A percentile compares a stretch with the other conserved stretches of the same genome.
phyloP scores from a whole-genome alignment of 495 filamentous ascomycete genomes.

The Hamigera avellanea region DNA sequence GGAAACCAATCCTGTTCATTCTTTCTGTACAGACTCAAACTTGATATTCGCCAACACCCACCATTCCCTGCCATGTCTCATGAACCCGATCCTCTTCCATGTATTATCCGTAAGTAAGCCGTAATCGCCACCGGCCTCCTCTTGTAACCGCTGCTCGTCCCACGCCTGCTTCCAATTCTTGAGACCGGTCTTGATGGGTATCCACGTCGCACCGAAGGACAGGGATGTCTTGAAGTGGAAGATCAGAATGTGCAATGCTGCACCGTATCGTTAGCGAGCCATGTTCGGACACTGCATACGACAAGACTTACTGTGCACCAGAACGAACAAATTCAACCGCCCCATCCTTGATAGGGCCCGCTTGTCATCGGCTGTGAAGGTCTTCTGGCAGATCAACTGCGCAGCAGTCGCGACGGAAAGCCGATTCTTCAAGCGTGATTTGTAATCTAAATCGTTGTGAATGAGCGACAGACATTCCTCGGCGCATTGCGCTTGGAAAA shows the following conservation, averaged over 20 bases:
- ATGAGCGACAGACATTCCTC: no score
- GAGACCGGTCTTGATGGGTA: neutral
- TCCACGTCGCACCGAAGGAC: neutral
- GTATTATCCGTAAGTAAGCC: neutral
- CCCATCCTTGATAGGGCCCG: neutral
- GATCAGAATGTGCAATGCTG: neutral
- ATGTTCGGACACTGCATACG: neutral
- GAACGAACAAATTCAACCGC: neutral
- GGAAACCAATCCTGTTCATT: no score
- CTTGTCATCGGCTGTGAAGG: no score
- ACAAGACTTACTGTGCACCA: neutral
- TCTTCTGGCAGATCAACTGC: no score
- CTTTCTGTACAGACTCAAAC: no score
- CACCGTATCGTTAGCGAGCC: neutral
- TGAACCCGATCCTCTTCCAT: neutral
- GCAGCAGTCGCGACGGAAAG: no score
- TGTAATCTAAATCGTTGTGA: no score
- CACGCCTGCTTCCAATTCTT: neutral
- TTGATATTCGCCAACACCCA: neutral
- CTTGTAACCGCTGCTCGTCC: neutral
- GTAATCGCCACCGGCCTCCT: neutral
- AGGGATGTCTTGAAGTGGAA: neutral
- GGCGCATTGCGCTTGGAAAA: conserved; percentile 14
- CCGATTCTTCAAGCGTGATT: no score
- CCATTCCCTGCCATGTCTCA: neutral